phyloP scores from a whole-genome alignment of 1,284 basidiomycete genomes.

The Golubevia sp. region DNA sequence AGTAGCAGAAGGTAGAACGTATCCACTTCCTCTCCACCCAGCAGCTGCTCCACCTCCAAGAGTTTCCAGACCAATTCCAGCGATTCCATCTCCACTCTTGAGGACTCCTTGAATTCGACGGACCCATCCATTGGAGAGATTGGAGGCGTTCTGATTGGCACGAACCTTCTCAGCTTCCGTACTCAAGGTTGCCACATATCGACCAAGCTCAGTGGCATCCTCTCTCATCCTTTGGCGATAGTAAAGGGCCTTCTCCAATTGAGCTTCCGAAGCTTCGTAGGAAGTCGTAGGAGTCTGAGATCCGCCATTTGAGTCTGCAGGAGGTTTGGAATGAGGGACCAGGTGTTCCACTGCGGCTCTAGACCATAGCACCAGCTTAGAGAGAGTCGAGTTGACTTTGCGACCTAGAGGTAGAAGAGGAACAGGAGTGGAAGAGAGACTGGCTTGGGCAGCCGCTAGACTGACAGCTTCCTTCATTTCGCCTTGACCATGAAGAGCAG shows the following conservation, averaged over 20 bases:
- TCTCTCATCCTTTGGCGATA: conserved; percentile 45
- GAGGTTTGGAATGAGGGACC: conserved; percentile 16
- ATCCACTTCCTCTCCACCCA: conserved; percentile 60
- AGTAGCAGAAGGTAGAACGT: conserved; percentile 47
- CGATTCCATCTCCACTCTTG: conserved; percentile 30
- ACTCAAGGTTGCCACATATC: conserved; percentile 21
- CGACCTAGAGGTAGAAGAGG: conserved; percentile 61
- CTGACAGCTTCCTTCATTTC: background rate
- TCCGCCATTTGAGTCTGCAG: background rate
- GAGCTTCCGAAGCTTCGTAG: conserved; percentile 68
- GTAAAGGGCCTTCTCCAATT: conserved; percentile 68
- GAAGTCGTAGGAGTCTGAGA: conserved; percentile 6
- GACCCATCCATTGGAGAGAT: conserved; percentile 16
- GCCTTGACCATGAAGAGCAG: conserved; percentile 1
- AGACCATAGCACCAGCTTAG: conserved; percentile 64
- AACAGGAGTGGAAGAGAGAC: conserved; percentile 3
- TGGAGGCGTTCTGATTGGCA: background rate
- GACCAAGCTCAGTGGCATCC: conserved; percentile 38
- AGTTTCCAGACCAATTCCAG: conserved; percentile 26
- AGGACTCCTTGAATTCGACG: conserved; percentile 24
- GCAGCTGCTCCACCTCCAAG: conserved; percentile 57
- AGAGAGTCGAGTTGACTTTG: conserved; percentile 64
- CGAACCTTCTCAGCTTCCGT: conserved; percentile 25
- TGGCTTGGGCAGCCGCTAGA: conserved; percentile 4
- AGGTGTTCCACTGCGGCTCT: conserved; percentile 60